Conservation (phyloP, 1,284 basidiomycete genomes). For the Psilocybe mexicana region DNA sequence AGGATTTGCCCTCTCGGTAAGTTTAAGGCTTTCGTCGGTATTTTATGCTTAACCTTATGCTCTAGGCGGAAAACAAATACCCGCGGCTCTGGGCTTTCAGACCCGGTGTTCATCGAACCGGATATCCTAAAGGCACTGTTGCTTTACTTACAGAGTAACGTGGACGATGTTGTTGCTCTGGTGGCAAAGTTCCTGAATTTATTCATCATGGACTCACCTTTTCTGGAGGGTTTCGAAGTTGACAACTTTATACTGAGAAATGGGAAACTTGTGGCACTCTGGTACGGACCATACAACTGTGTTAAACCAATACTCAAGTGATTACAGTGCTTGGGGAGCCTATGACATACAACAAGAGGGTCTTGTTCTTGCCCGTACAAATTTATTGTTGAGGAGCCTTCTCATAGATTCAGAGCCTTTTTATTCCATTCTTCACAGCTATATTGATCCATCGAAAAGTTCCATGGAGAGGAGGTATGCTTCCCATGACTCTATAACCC, state of each 20-base stretch:
- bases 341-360: slow-evolving; percentile 59
- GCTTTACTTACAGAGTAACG: slow-evolving; percentile 49
- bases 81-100: slow-evolving; percentile 43
- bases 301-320: not conserved
- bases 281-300: slow-evolving; percentile 39
- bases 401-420: slow-evolving; percentile 65
- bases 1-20: slow-evolving; percentile 56
- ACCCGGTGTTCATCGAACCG: slow-evolving; percentile 59
- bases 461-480: slow-evolving; percentile 24
- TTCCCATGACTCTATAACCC: not conserved
- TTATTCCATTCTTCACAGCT: slow-evolving; percentile 37
- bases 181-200: slow-evolving; percentile 63
- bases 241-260: slow-evolving; percentile 72
- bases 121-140: slow-evolving; percentile 52
- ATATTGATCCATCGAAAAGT: slow-evolving; percentile 11
- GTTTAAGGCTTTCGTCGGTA: slow-evolving; percentile 11
- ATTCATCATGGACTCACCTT: slow-evolving; percentile 57
- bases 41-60: not conserved
- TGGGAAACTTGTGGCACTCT: slow-evolving; percentile 50
- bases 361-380: slow-evolving; percentile 50
- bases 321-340: slow-evolving; percentile 60
- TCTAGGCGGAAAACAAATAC: slow-evolving; percentile 49
- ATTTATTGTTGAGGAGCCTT: slow-evolving; percentile 58
- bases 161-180: slow-evolving; percentile 53
- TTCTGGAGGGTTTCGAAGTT: slow-evolving; percentile 62